Base-by-base conservation (phyloP, 2,329 filamentous ascomycete species). In the Colletotrichum spinosum region DNA sequence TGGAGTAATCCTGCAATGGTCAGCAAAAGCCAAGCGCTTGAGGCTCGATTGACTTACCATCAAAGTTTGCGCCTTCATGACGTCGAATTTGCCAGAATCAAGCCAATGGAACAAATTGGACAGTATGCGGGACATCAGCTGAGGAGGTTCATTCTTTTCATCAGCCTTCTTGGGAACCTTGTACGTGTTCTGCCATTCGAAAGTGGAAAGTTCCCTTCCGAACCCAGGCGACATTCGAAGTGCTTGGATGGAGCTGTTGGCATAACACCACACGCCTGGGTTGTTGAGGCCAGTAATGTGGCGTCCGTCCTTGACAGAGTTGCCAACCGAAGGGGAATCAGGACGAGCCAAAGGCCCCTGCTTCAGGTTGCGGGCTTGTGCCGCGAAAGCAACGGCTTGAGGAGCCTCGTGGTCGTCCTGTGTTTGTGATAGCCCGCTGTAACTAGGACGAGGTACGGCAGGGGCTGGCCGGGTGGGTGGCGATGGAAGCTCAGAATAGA, bases 231-330 rank as follows among this genome's bases (percentile, higher is more conserved):
- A 95, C 2, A 90, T 90, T 64, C 92, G 91, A 15, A 97, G 80
- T 66, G 91, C 92, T 77, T 98, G 95, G 34, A 98, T 82, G 0
- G 90, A 90, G n/a, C 93, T 90, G 77, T 97, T 97, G 83, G 96
- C 94, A 74, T 97, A 97, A 75, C 95, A 97, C 69, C 92, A 94
- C 51, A 91, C 90, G 1, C 89, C 88, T 45, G 93, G 92, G 71
- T 97, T 97, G 64, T 88, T 81, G 11, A 97, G 83, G 0, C 95
- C 94, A 10, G 92, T 91, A 85, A 70, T 88, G 81, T 76, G 79
- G 79, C 35, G 82, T 54, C 76, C 78, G 15, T 67, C 63, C 45
- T 67, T 64, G 48, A 48, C 41, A 2, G 42, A 4, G 34, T 44
- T 49, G 12, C 7, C 41, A 9, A 55, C 38, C 13, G 64, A 65